A percentile compares a stretch with the other conserved stretches of the same genome.
Conservation (phyloP, 768 basidiomycete genomes). For the Hypsizygus marmoreus region DNA sequence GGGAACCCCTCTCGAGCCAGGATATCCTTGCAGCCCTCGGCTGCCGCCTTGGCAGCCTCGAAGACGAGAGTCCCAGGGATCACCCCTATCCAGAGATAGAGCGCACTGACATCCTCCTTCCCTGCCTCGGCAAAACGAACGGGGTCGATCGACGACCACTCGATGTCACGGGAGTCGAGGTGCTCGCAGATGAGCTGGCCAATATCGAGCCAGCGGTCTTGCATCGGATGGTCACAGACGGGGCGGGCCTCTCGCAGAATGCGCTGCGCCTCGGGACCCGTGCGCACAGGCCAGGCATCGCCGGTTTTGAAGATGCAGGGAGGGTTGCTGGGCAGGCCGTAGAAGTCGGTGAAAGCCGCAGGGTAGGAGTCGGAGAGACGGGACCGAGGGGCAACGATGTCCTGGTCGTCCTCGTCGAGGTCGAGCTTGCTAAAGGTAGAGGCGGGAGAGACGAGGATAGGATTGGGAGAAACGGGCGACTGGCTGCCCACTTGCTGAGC, state of each 20-base stretch:
- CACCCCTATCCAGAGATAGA: conserved; percentile 35
- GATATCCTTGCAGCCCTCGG: conserved; percentile 24
- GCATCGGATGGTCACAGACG: conserved; percentile 29
- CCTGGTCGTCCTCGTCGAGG: no score
- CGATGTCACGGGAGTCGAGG: conserved; percentile 27
- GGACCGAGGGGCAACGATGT: no score
- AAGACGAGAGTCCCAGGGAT: conserved; percentile 26
- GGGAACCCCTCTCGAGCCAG: conserved; percentile 27
- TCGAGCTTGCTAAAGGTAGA: no score
- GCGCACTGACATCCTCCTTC: conserved; percentile 18
- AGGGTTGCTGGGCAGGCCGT: conserved; percentile 19
- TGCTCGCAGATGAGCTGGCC: conserved; percentile 18
- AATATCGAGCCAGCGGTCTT: conserved; percentile 23
- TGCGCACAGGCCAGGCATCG: conserved; percentile 23
- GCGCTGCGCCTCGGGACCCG: conserved; percentile 18
- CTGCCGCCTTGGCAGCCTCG: conserved; percentile 27
- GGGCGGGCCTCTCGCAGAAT: conserved; percentile 25
- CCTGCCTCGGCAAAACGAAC: conserved; percentile 30
- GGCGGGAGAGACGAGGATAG: no score
- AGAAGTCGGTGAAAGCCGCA: no score
- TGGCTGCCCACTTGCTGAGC: no score
- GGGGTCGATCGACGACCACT: conserved; percentile 32
- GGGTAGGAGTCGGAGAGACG: no score
- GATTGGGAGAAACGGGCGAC: no score
- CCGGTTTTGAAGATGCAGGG: conserved; percentile 31